These are phyloP conservation scores for Eleusine indica DNA, from an alignment of 176 grass and related monocot species.

Conservation along the genomic window DNA sequence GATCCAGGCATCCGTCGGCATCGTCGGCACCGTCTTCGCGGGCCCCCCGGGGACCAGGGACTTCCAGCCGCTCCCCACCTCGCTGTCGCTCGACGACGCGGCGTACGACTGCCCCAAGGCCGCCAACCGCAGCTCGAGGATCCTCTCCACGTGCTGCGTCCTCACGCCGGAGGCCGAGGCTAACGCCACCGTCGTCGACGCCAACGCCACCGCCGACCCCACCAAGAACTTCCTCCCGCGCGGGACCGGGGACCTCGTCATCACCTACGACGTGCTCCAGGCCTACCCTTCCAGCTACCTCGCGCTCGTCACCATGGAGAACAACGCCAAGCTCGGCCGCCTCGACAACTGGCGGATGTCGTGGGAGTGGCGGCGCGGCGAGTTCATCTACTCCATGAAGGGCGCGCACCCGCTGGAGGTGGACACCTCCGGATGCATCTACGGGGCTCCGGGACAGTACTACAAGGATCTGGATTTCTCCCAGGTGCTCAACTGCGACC, in stretches of 20 bases:
- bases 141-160: conserved; percentile 68
- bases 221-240: conserved; percentile 62
- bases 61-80: conserved; percentile 56
- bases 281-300: conserved; percentile 71
- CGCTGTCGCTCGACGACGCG: conserved; percentile 53
- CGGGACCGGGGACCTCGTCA: conserved; percentile 74
- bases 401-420: conserved; percentile 60
- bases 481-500: conserved; percentile 80
- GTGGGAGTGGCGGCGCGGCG: conserved; percentile 76
- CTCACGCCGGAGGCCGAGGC: conserved; percentile 61
- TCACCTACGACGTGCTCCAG: conserved; percentile 83
- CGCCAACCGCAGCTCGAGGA: neutral
- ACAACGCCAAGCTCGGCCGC: conserved; percentile 78
- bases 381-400: conserved; percentile 85
- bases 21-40: conserved; percentile 79
- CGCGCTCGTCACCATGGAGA: conserved; percentile 81
- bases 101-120: conserved; percentile 62
- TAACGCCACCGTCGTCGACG: conserved; percentile 46
- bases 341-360: conserved; percentile 87
- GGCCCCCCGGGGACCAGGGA: conserved; percentile 19
- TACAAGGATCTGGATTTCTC: conserved; percentile 76
- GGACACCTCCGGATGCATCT: conserved; percentile 70
- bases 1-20: conserved; percentile 56
- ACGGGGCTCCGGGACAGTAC: conserved; percentile 58
- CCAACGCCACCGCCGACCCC: conserved; percentile 52